A percentile compares a stretch with the other conserved stretches of the same genome.
phyloP scores from a whole-genome alignment of 768 basidiomycete genomes.

The Fomitopsis pulvina region DNA sequence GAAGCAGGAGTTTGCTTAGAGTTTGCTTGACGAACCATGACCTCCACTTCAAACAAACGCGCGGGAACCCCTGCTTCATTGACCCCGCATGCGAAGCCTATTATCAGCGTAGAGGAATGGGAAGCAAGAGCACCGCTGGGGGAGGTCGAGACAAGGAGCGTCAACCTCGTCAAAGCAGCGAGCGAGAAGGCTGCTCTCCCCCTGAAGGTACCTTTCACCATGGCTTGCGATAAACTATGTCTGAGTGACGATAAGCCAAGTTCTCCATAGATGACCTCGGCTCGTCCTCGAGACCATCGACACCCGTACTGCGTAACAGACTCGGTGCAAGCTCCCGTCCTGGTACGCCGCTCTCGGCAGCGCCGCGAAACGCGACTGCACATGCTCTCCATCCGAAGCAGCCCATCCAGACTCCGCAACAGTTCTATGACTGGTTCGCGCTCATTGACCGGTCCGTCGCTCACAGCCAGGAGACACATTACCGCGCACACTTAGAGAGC shows the following conservation, averaged over 20 bases:
- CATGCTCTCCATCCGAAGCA: slow-evolving; percentile 68
- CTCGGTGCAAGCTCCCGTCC: slow-evolving; percentile 20
- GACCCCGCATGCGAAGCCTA: slow-evolving; percentile 32
- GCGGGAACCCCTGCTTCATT: slow-evolving; percentile 10
- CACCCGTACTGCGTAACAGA: slow-evolving; percentile 28
- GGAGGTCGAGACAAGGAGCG: slow-evolving; percentile 61
- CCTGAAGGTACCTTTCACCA: slow-evolving; percentile 50
- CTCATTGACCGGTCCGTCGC: slow-evolving; percentile 85
- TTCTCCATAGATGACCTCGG: slow-evolving; percentile 33
- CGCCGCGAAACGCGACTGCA: slow-evolving; percentile 7
- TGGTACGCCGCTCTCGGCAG: slow-evolving; percentile 16
- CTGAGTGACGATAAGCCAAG: slow-evolving; percentile 24
- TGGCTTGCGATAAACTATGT: background rate
- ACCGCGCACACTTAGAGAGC: slow-evolving; percentile 75
- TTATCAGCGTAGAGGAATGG: slow-evolving; percentile 84
- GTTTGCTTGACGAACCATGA: too few relatives aligned
- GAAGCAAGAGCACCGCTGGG: slow-evolving; percentile 73
- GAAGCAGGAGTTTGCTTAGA: too few relatives aligned
- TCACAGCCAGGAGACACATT: slow-evolving; percentile 91
- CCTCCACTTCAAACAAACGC: slow-evolving; percentile 1
- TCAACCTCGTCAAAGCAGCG: slow-evolving; percentile 54
- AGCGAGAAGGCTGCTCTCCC: slow-evolving; percentile 61
- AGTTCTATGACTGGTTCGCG: slow-evolving; percentile 96
- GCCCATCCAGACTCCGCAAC: slow-evolving; percentile 85
- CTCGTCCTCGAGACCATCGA: slow-evolving; percentile 39